Percentiles rank a stretch among this genome's conserved stretches.
Evolutionary conservation across 208 protist genomes (phyloP).

Genomic region (Paratrypanosoma confusum): DNA sequence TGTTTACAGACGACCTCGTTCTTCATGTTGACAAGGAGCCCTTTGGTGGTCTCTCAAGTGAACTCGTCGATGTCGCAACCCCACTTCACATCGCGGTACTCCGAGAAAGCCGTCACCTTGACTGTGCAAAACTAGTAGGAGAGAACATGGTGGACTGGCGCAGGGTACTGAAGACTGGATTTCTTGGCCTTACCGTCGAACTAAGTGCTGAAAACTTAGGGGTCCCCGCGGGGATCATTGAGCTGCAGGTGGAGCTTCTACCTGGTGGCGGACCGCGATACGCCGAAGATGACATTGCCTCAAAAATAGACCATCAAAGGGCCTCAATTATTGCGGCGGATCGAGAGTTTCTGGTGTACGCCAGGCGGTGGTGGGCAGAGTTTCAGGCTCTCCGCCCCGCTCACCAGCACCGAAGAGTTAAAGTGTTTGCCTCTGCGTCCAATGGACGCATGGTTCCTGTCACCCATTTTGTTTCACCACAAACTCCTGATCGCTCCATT

Average conservation of each 20-base stretch:
- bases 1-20: constrained; percentile 85
- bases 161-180: constrained; percentile 79
- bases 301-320: constrained; percentile 65
- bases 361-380: constrained; percentile 85
- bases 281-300: constrained; percentile 66
- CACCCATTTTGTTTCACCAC: constrained; percentile 75
- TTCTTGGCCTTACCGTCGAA: constrained; percentile 81
- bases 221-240: constrained; percentile 82
- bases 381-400: constrained; percentile 48
- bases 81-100: constrained; percentile 82
- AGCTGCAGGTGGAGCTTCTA: constrained; percentile 83
- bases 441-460: constrained; percentile 77
- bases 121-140: constrained; percentile 57
- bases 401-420: constrained; percentile 70
- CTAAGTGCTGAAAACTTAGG: constrained; percentile 76
- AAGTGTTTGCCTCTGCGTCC: constrained; percentile 75
- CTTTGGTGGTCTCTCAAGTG: constrained; percentile 40
- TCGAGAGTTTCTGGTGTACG: constrained; percentile 88
- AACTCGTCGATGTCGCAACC: constrained; percentile 71
- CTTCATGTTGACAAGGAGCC: constrained; percentile 65
- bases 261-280: constrained; percentile 36
- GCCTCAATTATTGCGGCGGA: constrained; percentile 78
- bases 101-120: constrained; percentile 38
- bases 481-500: constrained; percentile 60
- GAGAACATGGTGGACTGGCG: constrained; percentile 89